phyloP scores from a whole-genome alignment of 108 stramenopile species.

The Ochromonas danica region DNA sequence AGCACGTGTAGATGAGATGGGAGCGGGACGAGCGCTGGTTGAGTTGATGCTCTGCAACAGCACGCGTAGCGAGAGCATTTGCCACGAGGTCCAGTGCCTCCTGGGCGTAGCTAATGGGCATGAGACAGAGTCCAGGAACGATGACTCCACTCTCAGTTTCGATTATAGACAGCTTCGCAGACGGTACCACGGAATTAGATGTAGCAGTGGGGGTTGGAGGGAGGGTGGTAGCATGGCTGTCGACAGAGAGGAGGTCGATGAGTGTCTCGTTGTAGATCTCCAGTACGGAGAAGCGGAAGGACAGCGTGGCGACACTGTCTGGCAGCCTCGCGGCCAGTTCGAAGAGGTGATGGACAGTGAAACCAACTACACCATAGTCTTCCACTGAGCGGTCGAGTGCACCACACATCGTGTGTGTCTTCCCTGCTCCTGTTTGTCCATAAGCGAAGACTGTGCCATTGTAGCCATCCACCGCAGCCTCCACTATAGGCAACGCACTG shows the following conservation, averaged over 20 bases:
- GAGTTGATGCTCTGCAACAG: constrained; percentile 53
- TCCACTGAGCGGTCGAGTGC: not conserved
- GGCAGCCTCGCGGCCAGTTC: not conserved
- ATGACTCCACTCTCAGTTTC: constrained; percentile 16
- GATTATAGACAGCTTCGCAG: constrained; percentile 31
- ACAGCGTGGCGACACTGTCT: not conserved
- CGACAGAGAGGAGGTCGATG: constrained; percentile 38
- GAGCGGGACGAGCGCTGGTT: constrained; percentile 49
- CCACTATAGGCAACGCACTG: not conserved
- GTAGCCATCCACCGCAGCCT: constrained; percentile 32
- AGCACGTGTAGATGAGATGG: constrained; percentile 49
- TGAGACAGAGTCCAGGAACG: constrained; percentile 32
- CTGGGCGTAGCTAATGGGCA: constrained; percentile 21
- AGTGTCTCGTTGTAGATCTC: constrained; percentile 58
- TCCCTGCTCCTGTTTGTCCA: constrained; percentile 47
- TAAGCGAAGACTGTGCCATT: constrained; percentile 45
- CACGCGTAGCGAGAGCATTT: constrained; percentile 46
- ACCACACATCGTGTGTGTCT: constrained; percentile 43
- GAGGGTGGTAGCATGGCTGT: not conserved
- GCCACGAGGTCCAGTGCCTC: constrained; percentile 45
- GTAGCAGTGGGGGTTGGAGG: not conserved
- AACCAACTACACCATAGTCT: constrained; percentile 33
- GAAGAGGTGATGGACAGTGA: constrained; percentile 23
- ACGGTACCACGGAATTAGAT: not conserved
- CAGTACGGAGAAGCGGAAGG: constrained; percentile 41